Conservation (phyloP, 352 stramenopile species). For the Elongisporangium undulatum region DNA sequence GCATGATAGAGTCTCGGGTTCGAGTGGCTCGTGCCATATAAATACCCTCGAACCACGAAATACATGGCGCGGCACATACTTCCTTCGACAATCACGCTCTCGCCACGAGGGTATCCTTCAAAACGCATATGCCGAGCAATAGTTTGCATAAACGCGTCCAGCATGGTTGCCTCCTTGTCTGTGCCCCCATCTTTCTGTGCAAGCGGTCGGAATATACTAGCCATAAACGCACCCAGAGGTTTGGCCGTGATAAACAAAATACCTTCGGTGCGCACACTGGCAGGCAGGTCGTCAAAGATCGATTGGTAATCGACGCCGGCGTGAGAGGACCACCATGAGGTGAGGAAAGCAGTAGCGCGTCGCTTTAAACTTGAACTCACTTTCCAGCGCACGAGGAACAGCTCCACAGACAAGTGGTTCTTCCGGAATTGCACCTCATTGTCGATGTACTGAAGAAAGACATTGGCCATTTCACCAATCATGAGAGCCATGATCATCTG, state of each 20-base stretch:
- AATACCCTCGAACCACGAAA: slow-evolving; percentile 57
- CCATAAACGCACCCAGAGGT: slow-evolving; percentile 35
- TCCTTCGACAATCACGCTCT: slow-evolving; percentile 55
- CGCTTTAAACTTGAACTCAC: slow-evolving; percentile 32
- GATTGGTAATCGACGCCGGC: slow-evolving; percentile 48
- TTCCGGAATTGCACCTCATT: slow-evolving; percentile 74
- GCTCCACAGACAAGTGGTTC: slow-evolving; percentile 54
- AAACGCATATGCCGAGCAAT: slow-evolving; percentile 56
- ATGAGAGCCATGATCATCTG: slow-evolving; percentile 74
- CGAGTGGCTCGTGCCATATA: slow-evolving; percentile 44
- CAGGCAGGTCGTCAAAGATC: slow-evolving; percentile 48
- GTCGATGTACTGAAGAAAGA: slow-evolving; percentile 56
- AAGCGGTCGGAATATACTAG: slow-evolving; percentile 37
- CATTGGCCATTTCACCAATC: slow-evolving; percentile 65
- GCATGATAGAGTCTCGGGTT: slow-evolving; percentile 47
- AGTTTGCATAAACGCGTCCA: slow-evolving; percentile 18
- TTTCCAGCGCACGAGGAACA: slow-evolving; percentile 34
- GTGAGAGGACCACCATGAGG: slow-evolving; percentile 58
- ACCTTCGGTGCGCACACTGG: slow-evolving; percentile 44
- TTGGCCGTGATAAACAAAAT: slow-evolving; percentile 35
- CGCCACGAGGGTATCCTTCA: slow-evolving; percentile 53
- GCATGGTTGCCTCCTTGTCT: slow-evolving; percentile 5
- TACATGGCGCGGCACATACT: slow-evolving; percentile 60
- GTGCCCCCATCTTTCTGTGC: neutral
- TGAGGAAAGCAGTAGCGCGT: slow-evolving; percentile 36